phyloP scores from a whole-genome alignment of 2,329 filamentous ascomycete species.

The Alternaria ethzedia region DNA sequence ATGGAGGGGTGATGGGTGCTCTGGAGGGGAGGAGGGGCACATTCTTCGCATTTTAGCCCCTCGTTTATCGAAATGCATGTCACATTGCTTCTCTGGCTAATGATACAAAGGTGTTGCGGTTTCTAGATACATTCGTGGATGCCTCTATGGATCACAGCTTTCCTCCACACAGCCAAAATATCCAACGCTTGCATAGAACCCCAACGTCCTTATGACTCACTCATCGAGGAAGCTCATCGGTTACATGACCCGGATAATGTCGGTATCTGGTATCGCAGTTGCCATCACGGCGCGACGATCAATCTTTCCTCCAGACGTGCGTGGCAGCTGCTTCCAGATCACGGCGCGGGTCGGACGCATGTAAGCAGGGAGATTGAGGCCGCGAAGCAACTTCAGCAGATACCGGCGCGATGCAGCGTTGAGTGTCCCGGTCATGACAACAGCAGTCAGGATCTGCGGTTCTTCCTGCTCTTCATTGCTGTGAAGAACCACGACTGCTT shows the following conservation, averaged over 20 bases:
- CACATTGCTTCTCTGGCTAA: constrained; percentile 15
- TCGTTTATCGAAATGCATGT: constrained; percentile 14
- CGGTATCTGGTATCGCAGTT: background rate
- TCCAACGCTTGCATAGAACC: background rate
- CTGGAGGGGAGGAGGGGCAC: background rate
- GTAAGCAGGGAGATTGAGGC: background rate
- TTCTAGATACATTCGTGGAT: background rate
- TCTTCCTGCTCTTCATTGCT: background rate
- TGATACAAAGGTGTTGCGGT: constrained; percentile 4
- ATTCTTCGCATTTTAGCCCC: constrained; percentile 4
- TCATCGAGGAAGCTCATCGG: background rate
- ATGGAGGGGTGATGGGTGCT: constrained; percentile 5
- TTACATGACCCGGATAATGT: background rate
- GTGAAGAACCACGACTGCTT: background rate
- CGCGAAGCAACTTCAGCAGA: background rate
- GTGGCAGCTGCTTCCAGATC: background rate
- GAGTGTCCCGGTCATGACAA: background rate
- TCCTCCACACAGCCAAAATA: background rate
- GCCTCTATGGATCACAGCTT: background rate
- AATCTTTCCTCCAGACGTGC: background rate
- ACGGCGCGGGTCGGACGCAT: background rate
- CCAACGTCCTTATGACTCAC: background rate
- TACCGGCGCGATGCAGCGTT: background rate
- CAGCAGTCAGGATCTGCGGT: background rate
- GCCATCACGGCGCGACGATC: background rate